Percentiles rank a stretch among this genome's conserved stretches.
Evolutionary conservation across 2,329 filamentous ascomycete species (phyloP).

Genomic region (Polytolypa hystricis): DNA sequence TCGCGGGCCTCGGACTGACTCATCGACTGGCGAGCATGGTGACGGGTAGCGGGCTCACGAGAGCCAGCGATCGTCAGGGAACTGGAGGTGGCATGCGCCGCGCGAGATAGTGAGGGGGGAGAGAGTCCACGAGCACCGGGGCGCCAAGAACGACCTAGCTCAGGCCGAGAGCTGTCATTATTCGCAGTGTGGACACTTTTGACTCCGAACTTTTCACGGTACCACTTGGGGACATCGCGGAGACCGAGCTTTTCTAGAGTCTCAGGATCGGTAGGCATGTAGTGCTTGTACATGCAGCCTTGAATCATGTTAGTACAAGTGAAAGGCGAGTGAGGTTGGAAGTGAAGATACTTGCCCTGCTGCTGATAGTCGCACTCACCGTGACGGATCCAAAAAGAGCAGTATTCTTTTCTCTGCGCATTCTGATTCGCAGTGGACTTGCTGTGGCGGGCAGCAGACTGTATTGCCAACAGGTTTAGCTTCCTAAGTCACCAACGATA

Average conservation of each 20-base stretch:
- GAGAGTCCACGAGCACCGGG: too few relatives aligned
- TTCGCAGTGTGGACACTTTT: slow-evolving; percentile 5
- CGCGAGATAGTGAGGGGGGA: too few relatives aligned
- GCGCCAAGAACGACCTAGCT: slow-evolving; percentile 1
- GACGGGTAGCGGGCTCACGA: too few relatives aligned
- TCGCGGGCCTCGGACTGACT: too few relatives aligned
- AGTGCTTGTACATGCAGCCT: slow-evolving; percentile 77
- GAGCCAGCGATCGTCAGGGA: too few relatives aligned
- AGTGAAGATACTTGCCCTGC: slow-evolving; percentile 39
- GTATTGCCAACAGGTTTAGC: too few relatives aligned
- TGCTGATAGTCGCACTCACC: slow-evolving; percentile 77
- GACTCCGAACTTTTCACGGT: slow-evolving; percentile 35
- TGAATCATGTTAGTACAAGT: slow-evolving; percentile 1
- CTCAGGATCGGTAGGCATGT: slow-evolving; percentile 63
- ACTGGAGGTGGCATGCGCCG: too few relatives aligned
- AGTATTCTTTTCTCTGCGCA: slow-evolving; percentile 15
- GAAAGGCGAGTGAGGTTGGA: not conserved
- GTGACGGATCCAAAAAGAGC: slow-evolving; percentile 75
- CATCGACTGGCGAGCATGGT: too few relatives aligned
- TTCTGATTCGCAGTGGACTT: too few relatives aligned
- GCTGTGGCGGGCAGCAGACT: too few relatives aligned
- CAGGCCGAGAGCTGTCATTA: not conserved
- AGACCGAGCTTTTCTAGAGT: slow-evolving; percentile 63
- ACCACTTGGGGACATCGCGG: slow-evolving; percentile 45
- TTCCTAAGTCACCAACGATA: too few relatives aligned